Conservation (phyloP, 441 rosid genomes). For the Jatropha podagrica region DNA sequence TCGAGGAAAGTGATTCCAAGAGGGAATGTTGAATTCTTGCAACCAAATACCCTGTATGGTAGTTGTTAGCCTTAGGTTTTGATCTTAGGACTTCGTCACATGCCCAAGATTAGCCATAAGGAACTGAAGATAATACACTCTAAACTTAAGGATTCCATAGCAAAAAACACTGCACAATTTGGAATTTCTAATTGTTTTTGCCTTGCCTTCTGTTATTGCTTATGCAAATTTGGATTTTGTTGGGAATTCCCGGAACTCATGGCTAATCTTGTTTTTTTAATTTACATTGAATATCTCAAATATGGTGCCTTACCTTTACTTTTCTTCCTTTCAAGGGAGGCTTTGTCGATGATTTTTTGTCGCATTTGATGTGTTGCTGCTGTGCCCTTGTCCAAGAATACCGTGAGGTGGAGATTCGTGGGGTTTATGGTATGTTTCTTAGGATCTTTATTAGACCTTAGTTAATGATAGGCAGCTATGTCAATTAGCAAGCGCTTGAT, state of each 20-base stretch:
- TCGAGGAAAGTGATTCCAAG: too few species aligned
- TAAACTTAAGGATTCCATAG: not conserved
- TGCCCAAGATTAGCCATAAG: not conserved
- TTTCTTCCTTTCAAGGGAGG: constrained; percentile 64
- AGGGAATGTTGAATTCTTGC: too few species aligned
- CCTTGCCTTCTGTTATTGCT: not conserved
- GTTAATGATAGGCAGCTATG: too few species aligned
- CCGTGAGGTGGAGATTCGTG: constrained; percentile 92
- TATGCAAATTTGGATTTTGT: not conserved
- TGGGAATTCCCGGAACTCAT: not conserved
- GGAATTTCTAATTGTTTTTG: not conserved
- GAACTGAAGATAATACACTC: too few species aligned
- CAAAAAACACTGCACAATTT: not conserved
- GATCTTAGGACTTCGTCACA: not conserved
- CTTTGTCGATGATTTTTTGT: constrained; percentile 78
- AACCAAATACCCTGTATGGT: too few species aligned
- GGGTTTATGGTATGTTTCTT: constrained; percentile 53
- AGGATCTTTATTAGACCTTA: not conserved
- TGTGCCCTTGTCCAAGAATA: constrained; percentile 97
- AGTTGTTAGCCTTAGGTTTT: not conserved
- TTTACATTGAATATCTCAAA: not conserved
- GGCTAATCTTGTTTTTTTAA: constrained; percentile 1
- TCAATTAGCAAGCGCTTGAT: not conserved
- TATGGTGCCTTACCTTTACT: not conserved
- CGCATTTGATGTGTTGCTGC: constrained; percentile 95